Evolutionary conservation across 495 filamentous ascomycete genomes (phyloP), one percentile per base, ranked within the genome.

Genomic region (Hypomontagnella submonticulosa): DNA sequence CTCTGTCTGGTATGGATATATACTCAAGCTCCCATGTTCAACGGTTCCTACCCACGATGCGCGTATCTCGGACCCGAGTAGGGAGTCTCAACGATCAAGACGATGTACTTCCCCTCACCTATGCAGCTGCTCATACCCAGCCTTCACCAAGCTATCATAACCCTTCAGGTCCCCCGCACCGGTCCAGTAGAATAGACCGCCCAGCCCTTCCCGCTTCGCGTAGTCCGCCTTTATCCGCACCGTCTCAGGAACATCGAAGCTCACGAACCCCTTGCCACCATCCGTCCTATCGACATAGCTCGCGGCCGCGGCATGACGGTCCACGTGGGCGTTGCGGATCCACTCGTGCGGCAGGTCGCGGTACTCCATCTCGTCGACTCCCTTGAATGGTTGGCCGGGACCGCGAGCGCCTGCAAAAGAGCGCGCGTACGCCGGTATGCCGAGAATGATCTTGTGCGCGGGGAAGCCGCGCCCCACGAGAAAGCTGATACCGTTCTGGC

Each of bases 161-260:
- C 83, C 76, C 23, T 51, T 80, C 47, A 80, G 78, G 76, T 95
- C 91, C 0, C 85, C 89, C 12, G 85, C 87, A 4, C 90, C 90
- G 49, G 90, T 90, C 91, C 91, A 95, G 74, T 91, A 95, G 73
- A 95, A 95, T 56, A 95, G 68, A 0, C 91, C 91, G 3, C 87
- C 91, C 0, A 95, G 80, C 9, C 84, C 81, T 56, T 81, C 80
- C 50, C 83, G 76, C 42, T 81, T 88, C 60, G 85, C 90, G 66
- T 88, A 92, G 18, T 81, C 75, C 3, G 88, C 90, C 73, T 95
- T 95, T 71, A 87, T 81, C 67, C 77, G 77, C 5, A 92, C 90
- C 4, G 89, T 92, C 32, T 83, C 80, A 2, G 88, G 85, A 46
- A 89, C 90, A 61, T 95, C 91, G 69, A 92, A 93, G 16, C 85